These are phyloP conservation scores for Entelexis paramagnoliae DNA, from an alignment of 1,139 yeast species.

Conservation along the genomic window DNA sequence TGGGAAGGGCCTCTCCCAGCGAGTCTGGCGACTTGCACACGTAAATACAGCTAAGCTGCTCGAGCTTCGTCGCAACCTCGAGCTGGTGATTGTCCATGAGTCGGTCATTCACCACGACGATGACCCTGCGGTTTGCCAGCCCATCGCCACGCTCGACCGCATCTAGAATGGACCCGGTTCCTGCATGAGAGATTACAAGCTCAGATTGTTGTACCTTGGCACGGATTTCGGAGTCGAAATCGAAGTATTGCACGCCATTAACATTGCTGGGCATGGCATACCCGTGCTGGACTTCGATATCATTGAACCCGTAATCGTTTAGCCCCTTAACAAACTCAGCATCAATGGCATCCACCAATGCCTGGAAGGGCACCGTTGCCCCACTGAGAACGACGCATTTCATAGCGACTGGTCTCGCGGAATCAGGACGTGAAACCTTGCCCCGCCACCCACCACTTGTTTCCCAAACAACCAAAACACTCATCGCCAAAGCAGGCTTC, in stretches of 20 bases:
- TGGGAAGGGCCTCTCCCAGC: slow-evolving; percentile 11
- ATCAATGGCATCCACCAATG: slow-evolving; percentile 36
- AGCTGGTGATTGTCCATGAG: slow-evolving; percentile 82
- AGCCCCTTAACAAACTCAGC: slow-evolving; percentile 34
- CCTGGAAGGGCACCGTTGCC: slow-evolving; percentile 65
- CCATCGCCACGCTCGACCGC: slow-evolving; percentile 19
- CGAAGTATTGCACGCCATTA: slow-evolving; percentile 31
- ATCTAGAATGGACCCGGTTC: slow-evolving; percentile 83
- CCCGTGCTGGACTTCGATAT: slow-evolving; percentile 62
- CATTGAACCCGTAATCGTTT: slow-evolving; percentile 32
- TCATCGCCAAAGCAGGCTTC: too few species aligned
- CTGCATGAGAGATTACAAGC: slow-evolving; percentile 79
- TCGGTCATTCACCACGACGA: slow-evolving; percentile 58
- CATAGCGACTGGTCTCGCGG: slow-evolving; percentile 9
- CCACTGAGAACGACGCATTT: slow-evolving; percentile 56
- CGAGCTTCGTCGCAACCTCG: slow-evolving; percentile 60
- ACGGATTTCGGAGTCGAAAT: slow-evolving; percentile 37
- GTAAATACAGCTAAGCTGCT: slow-evolving; percentile 22
- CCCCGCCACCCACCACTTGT: neutral
- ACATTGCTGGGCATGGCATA: slow-evolving; percentile 30
- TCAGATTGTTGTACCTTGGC: slow-evolving; percentile 37
- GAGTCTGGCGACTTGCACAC: slow-evolving; percentile 8
- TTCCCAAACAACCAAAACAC: neutral
- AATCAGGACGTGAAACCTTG: neutral
- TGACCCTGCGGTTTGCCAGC: slow-evolving; percentile 47